These are phyloP conservation scores for Schizochytrium sp. DNA, from an alignment of 108 stramenopile genomes.

Conservation along the genomic window DNA sequence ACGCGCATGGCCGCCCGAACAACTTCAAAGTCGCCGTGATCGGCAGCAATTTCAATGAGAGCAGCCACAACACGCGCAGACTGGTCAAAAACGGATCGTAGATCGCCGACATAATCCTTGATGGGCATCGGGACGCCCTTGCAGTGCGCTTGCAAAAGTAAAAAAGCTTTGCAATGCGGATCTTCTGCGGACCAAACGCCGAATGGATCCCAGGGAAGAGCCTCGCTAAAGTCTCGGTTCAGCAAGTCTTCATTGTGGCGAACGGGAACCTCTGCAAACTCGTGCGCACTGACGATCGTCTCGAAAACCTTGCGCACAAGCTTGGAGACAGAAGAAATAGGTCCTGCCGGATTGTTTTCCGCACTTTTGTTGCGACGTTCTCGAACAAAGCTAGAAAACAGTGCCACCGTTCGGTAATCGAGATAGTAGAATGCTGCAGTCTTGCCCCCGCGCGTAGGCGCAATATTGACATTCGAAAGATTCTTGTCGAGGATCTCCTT, in stretches of 20 bases:
- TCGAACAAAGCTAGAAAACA: background rate
- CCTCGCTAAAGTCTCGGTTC: constrained; percentile 77
- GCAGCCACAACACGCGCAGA: constrained; percentile 85
- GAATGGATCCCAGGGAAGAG: constrained; percentile 70
- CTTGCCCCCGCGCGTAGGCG: constrained; percentile 61
- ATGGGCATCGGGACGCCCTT: constrained; percentile 75
- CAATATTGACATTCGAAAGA: constrained; percentile 19
- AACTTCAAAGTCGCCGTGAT: constrained; percentile 29
- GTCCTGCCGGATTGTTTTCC: background rate
- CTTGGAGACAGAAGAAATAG: too few species aligned
- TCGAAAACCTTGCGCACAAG: constrained; percentile 59
- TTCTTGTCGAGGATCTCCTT: constrained; percentile 17
- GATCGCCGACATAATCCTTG: constrained; percentile 92
- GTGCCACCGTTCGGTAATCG: constrained; percentile 54
- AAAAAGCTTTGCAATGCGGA: constrained; percentile 84
- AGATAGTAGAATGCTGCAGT: constrained; percentile 87
- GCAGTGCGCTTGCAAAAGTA: constrained; percentile 83
- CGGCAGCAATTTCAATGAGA: constrained; percentile 77
- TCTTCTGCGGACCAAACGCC: constrained; percentile 44
- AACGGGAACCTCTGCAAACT: constrained; percentile 91
- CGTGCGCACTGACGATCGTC: constrained; percentile 65
- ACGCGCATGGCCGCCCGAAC: background rate
- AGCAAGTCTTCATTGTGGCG: constrained; percentile 93
- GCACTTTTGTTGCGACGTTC: background rate
- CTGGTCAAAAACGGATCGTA: constrained; percentile 84